Percentiles rank a stretch among this genome's conserved stretches.
These are phyloP conservation scores for Alternaria gansuensis DNA, from an alignment of 2,329 filamentous ascomycete genomes.

Conservation along the genomic window DNA sequence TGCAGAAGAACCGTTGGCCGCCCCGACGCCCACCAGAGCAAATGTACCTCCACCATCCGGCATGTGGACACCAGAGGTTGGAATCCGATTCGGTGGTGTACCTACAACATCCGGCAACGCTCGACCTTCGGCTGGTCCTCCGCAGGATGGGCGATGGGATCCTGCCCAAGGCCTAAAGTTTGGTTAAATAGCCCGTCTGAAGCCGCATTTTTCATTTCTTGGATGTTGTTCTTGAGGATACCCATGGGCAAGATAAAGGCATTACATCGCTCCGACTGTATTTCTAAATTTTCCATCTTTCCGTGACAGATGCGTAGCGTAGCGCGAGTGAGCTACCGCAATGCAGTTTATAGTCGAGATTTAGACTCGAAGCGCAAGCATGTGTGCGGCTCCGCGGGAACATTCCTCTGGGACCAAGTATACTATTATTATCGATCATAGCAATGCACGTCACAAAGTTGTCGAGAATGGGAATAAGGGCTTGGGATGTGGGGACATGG, in stretches of 20 bases:
- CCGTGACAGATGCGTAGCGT: neutral
- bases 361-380: slow-evolving; percentile 7
- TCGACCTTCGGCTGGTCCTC: slow-evolving; percentile 46
- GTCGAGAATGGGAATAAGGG: slow-evolving; percentile 19
- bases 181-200: slow-evolving; percentile 34
- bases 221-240: slow-evolving; percentile 3
- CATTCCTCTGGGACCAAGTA: slow-evolving; percentile 15
- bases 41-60: slow-evolving; percentile 55
- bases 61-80: slow-evolving; percentile 83
- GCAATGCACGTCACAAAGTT: slow-evolving; percentile 22
- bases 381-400: slow-evolving; percentile 7
- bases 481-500: slow-evolving; percentile 18
- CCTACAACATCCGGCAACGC: slow-evolving; percentile 43
- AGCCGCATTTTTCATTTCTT: neutral
- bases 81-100: slow-evolving; percentile 75
- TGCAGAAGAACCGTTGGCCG: slow-evolving; percentile 65
- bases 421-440: slow-evolving; percentile 22
- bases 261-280: slow-evolving; percentile 1
- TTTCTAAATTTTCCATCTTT: neutral
- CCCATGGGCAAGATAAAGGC: slow-evolving; percentile 7
- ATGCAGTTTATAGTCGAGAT: slow-evolving; percentile 5
- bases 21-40: slow-evolving; percentile 54
- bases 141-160: slow-evolving; percentile 53
- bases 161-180: slow-evolving; percentile 53
- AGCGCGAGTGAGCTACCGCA: neutral